Percentiles rank a stretch among this genome's conserved stretches.
phyloP scores from a whole-genome alignment of 2,329 filamentous ascomycete species.

The Esteya vermicola region DNA sequence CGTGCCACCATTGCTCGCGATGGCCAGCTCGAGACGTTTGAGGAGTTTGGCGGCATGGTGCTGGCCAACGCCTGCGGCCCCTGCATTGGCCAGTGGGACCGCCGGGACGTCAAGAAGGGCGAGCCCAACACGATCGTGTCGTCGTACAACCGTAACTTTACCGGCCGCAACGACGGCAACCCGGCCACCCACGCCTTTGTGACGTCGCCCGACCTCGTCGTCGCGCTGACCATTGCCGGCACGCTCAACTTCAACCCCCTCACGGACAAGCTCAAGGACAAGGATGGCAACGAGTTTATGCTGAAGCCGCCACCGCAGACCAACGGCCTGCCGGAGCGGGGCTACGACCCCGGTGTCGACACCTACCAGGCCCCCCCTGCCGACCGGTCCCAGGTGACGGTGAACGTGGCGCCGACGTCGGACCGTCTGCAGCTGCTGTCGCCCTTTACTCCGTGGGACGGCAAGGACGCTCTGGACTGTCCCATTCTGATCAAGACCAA shows the following conservation, averaged over 20 bases:
- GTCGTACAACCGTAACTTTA: conserved; percentile 99
- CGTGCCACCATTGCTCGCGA: conserved; percentile 84
- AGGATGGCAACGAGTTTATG: conserved; percentile 92
- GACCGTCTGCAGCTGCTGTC: conserved; percentile 88
- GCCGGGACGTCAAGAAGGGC: conserved; percentile 86
- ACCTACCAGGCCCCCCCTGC: conserved; percentile 91
- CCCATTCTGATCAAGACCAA: conserved; percentile 93
- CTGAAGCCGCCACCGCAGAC: conserved; percentile 61
- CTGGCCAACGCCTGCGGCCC: conserved; percentile 91
- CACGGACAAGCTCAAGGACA: conserved; percentile 82
- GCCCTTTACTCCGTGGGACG: conserved; percentile 80
- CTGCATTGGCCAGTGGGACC: conserved; percentile 93
- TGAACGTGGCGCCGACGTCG: conserved; percentile 74
- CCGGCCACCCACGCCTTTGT: conserved; percentile 33
- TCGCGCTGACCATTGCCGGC: conserved; percentile 25
- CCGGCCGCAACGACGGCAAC: conserved; percentile 65
- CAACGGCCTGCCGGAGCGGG: conserved; percentile 61
- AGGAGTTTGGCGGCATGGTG: conserved; percentile 90
- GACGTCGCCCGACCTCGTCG: conserved; percentile 30
- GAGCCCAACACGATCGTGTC: conserved; percentile 93
- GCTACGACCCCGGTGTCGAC: conserved; percentile 79
- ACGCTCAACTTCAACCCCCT: conserved; percentile 76
- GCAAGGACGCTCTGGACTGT: conserved; percentile 71
- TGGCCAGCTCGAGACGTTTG: conserved; percentile 83
- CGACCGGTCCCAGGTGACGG: conserved; percentile 57